Evolutionary conservation across 257 asterid species (phyloP).

Genomic region (Dorcoceras hygrometricum): DNA sequence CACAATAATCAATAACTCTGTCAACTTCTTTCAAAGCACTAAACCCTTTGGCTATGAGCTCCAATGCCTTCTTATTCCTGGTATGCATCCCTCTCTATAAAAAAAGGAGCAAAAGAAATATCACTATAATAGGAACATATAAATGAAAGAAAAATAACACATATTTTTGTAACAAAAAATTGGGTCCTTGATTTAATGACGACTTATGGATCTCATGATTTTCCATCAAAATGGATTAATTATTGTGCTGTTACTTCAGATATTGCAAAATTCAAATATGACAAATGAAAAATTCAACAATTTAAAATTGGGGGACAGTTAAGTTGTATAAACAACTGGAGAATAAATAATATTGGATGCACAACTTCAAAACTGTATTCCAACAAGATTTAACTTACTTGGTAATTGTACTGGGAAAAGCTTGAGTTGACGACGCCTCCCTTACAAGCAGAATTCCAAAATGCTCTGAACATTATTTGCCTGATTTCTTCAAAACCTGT

Average conservation of each 20-base stretch:
- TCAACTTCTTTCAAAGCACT: conserved; percentile 89
- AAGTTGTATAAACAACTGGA: not conserved
- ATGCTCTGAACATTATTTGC: conserved; percentile 46
- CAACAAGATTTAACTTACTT: conserved; percentile 34
- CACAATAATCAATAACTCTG: conserved; percentile 85
- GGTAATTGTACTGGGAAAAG: conserved; percentile 36
- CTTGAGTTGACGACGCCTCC: conserved; percentile 24
- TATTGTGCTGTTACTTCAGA: not conserved
- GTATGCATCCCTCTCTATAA: conserved; percentile 74
- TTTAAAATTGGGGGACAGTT: not conserved
- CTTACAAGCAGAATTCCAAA: conserved; percentile 31
- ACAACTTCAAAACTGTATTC: not conserved
- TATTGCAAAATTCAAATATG: not conserved
- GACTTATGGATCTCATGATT: not conserved
- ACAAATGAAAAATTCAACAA: too few species aligned
- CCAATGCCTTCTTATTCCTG: conserved; percentile 85
- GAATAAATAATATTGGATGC: not conserved
- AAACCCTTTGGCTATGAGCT: conserved; percentile 84
- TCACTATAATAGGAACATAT: conserved; percentile 1
- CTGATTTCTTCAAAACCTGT: conserved; percentile 10
- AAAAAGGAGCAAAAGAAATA: conserved; percentile 6
- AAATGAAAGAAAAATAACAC: conserved; percentile 3
- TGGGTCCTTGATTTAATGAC: not conserved
- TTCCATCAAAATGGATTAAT: not conserved
- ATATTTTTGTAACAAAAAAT: too few species aligned